Base-by-base conservation (phyloP, 2,329 filamentous ascomycete species). In the Davidsoniella australis region DNA sequence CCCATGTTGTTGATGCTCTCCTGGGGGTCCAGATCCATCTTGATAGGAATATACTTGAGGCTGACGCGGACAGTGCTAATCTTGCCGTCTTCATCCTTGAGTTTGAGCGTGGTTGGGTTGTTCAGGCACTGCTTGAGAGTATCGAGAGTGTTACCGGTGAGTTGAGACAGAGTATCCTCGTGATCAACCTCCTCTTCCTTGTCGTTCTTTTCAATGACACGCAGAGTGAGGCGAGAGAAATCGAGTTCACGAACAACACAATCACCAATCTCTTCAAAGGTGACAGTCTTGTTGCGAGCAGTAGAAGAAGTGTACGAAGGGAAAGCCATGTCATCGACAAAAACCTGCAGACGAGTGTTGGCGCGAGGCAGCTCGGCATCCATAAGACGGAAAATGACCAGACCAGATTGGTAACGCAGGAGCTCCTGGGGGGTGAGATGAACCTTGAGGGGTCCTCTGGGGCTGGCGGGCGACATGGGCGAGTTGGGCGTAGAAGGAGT, bases 1-100 rank as follows among this genome's bases (percentile, higher is more conserved):
- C 91, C 91, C 78, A 94, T 94, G 66, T 98, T 98, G 75, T 95
- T 96, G 71, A 98, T 94, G 60, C 87, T 95, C 66, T 98, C 91
- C 58, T 80, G 86, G 0, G 91, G 84, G 59, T 98, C 87, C 45
- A 98, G 81, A 50, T 79, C 71, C 91, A 98, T 98, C 67, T 85
- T 79, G 53, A 96, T 80, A 0, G 91, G 91, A 20, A 98, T 79
- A 62, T 94, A 98, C 64, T 94, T 94, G 59, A 95, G 74, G 67
- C 84, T 93, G 60, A 98, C 83, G 57, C 82, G 93, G 61, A 98
- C 73, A 60, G 79, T 88, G 67, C 78, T 87, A 23, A 80, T 65
- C 52, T 75, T 73, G 47, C 87, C 88, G 40, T 89, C 75, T 16
- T 83, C 78, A 53, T 85, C 82, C 62, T 80, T 86, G 52, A 98